Conservation (phyloP, 495 filamentous ascomycete genomes). For the Trichocladium antarcticum region DNA sequence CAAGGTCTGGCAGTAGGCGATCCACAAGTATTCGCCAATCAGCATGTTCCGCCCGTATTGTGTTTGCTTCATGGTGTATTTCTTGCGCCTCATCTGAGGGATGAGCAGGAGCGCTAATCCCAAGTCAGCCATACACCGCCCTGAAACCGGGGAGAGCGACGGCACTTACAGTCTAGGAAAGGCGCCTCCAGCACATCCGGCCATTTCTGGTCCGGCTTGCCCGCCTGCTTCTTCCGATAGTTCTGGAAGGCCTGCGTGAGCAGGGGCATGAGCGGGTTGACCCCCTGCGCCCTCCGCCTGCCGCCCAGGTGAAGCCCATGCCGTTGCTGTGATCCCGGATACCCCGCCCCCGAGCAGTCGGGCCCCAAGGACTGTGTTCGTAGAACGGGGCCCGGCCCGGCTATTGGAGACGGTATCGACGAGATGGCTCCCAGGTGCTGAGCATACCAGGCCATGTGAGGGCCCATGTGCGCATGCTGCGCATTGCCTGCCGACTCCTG, state of each 20-base stretch:
- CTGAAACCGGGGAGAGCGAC: neutral
- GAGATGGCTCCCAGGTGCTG: slow-evolving; percentile 28
- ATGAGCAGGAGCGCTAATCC: slow-evolving; percentile 63
- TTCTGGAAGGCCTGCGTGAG: slow-evolving; percentile 49
- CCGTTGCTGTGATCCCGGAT: slow-evolving; percentile 14
- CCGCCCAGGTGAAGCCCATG: slow-evolving; percentile 12
- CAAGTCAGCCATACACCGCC: slow-evolving; percentile 6
- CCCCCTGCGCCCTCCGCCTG: slow-evolving; percentile 19
- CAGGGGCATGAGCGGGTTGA: slow-evolving; percentile 43
- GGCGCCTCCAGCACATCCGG: slow-evolving; percentile 72
- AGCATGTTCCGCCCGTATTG: slow-evolving; percentile 83
- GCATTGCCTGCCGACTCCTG: slow-evolving; percentile 41
- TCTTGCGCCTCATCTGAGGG: slow-evolving; percentile 70
- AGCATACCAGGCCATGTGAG: slow-evolving; percentile 32
- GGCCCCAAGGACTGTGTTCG: slow-evolving; percentile 34
- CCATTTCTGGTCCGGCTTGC: slow-evolving; percentile 51
- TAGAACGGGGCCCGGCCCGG: slow-evolving; percentile 33
- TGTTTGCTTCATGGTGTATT: slow-evolving; percentile 60
- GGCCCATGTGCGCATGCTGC: slow-evolving; percentile 34
- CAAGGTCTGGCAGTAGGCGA: slow-evolving; percentile 34
- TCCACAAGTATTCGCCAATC: slow-evolving; percentile 70
- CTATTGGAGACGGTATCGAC: slow-evolving; percentile 26
- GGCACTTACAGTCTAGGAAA: slow-evolving; percentile 77
- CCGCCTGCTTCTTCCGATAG: slow-evolving; percentile 57
- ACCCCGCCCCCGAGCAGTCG: slow-evolving; percentile 23